Evolutionary conservation across 2,329 filamentous ascomycete genomes (phyloP).

Genomic region (Apiospora hydei): DNA sequence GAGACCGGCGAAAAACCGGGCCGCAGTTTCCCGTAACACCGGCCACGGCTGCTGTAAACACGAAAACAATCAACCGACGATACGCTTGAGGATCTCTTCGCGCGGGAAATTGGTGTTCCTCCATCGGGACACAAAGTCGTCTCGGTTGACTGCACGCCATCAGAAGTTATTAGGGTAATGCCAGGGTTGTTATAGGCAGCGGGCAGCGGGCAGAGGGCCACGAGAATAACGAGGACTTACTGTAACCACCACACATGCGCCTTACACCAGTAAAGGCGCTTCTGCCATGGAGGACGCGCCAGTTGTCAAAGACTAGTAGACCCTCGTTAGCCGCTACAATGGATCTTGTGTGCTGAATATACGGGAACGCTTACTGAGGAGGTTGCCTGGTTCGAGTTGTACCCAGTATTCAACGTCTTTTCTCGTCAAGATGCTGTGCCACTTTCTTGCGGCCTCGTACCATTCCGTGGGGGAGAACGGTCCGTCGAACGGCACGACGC

Average conservation of each 20-base stretch:
- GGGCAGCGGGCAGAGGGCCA: slow-evolving; percentile 26
- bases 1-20: neutral
- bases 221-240: slow-evolving; percentile 58
- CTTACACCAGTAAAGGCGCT: slow-evolving; percentile 83
- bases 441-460: slow-evolving; percentile 83
- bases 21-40: slow-evolving; percentile 1
- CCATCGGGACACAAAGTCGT: slow-evolving; percentile 82
- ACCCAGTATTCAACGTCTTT: slow-evolving; percentile 77
- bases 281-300: slow-evolving; percentile 90
- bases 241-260: slow-evolving; percentile 90
- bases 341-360: neutral
- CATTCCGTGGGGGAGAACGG: slow-evolving; percentile 63
- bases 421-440: slow-evolving; percentile 72
- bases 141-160: slow-evolving; percentile 69
- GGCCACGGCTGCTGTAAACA: neutral
- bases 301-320: slow-evolving; percentile 86
- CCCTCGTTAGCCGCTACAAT: neutral
- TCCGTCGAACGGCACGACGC: slow-evolving; percentile 65
- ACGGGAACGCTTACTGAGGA: slow-evolving; percentile 69
- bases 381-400: slow-evolving; percentile 79
- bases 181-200: neutral
- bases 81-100: slow-evolving; percentile 50
- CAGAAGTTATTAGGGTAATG: neutral
- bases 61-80: slow-evolving; percentile 36
- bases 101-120: slow-evolving; percentile 71